Evolutionary conservation across 2,329 filamentous ascomycete species (phyloP), one percentile per base, ranked within the genome.

Genomic region (Sclerotinia glacialis): DNA sequence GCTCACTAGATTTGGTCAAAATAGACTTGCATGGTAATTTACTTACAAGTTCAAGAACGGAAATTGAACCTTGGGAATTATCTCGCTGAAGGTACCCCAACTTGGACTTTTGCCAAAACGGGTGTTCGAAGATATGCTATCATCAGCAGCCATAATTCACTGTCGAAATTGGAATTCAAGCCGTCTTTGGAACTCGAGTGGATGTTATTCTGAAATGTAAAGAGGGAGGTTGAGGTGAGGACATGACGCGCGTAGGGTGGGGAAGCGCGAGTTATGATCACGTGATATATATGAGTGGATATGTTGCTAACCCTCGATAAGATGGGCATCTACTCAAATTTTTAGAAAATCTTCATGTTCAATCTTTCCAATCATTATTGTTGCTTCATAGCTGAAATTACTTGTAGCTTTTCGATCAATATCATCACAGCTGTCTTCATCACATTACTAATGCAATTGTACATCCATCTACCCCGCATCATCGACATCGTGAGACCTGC

Each of bases 401-500:
- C 1, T 52, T 16, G 21, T 31, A 40, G 14, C 37, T 5, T 16
- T 40, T 16, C 37, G 5, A 40, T 40, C 14, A 9, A 52, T 21
- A 31, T 31, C 7, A 9, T 21, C 3, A 18, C 18, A 52, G 26
- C 16, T 21, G 9, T 31, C 50, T 52, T 31, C 55, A 7, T 28
- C 16, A 28, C 5, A n/a, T 59, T n/a, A n/a, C 23, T 21, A n/a
- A 59, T 46, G 5, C 55, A 59, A n/a, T 26, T 46, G 55, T 23
- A 21, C 23, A 34, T 59, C 42, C 42, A 47, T 23, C 42, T 59
- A 59, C 56, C 56, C 56, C 42, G 56, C 56, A 59, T 31, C 28
- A 31, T n/a, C 21, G 0, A n/a, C 28, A 31, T n/a, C 21, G 0
- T 28, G 23, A 28, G 42, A 59, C 42, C 28, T 47, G 42, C 56